Percentiles rank a stretch among this genome's conserved stretches.
These are phyloP conservation scores for Akanthomyces dipterigenus DNA, from an alignment of 2,329 filamentous ascomycete species.

Conservation along the genomic window DNA sequence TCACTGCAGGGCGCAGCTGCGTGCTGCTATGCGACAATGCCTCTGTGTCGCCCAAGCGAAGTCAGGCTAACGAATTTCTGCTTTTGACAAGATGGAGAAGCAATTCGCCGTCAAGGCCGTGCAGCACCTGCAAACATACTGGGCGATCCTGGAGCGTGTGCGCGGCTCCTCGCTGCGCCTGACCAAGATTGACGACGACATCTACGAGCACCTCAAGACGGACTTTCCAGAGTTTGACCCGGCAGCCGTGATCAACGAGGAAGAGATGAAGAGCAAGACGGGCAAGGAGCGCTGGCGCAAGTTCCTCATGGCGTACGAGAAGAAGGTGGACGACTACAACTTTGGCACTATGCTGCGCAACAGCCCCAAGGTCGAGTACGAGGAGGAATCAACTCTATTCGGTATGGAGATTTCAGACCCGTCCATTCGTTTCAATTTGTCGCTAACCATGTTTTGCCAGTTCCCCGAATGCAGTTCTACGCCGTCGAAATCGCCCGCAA, in stretches of 20 bases:
- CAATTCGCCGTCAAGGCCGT: conserved; percentile 98
- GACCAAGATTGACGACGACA: conserved; percentile 92
- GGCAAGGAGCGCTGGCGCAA: conserved; percentile 94
- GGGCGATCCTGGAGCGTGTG: conserved; percentile 86
- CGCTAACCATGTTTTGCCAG: conserved; percentile 22
- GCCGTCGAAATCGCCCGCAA: conserved; percentile 59
- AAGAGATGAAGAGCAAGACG: conserved; percentile 93
- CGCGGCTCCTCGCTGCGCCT: conserved; percentile 83
- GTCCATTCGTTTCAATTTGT: background rate
- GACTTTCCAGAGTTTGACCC: conserved; percentile 94
- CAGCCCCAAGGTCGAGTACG: conserved; percentile 76
- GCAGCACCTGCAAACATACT: conserved; percentile 95
- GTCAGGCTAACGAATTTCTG: background rate
- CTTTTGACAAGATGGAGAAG: conserved; percentile 76
- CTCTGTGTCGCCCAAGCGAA: background rate
- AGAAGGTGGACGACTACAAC: conserved; percentile 94
- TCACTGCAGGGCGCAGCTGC: background rate
- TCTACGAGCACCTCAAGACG: conserved; percentile 77
- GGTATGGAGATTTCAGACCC: conserved; percentile 43
- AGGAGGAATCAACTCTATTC: conserved; percentile 84
- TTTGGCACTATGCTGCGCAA: conserved; percentile 90
- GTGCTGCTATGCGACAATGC: background rate
- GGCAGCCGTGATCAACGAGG: conserved; percentile 72
- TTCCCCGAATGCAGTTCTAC: conserved; percentile 53
- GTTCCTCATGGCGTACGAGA: conserved; percentile 91